Evolutionary conservation across 2,329 filamentous ascomycete species (phyloP).

Genomic region (Tolypocladium cylindrosporum): DNA sequence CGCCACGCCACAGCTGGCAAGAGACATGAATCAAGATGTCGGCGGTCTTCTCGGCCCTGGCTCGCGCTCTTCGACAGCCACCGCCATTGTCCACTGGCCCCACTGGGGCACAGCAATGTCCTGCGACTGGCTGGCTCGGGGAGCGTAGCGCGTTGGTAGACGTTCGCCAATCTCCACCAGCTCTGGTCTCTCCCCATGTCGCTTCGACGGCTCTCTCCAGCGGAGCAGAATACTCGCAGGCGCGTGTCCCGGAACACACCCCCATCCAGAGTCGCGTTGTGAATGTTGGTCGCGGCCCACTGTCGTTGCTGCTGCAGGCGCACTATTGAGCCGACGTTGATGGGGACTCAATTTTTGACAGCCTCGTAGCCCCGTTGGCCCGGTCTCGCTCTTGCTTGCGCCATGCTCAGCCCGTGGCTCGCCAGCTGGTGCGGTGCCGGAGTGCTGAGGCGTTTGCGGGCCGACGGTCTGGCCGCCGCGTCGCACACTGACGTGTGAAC

Average conservation of each 20-base stretch:
- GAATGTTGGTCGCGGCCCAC: neutral
- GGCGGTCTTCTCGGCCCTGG: conserved; percentile 5
- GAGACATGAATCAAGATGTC: conserved; percentile 3
- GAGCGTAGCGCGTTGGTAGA: conserved; percentile 2
- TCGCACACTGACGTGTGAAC: conserved; percentile 1
- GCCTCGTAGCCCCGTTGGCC: neutral
- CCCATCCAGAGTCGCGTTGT: neutral
- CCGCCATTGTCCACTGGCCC: conserved; percentile 5
- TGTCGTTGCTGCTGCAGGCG: conserved; percentile 2
- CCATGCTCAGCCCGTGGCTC: neutral
- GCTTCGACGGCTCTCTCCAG: neutral
- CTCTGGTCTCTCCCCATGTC: conserved; percentile 1
- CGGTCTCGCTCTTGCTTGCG: neutral
- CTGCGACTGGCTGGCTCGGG: conserved; percentile 7
- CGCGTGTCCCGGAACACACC: conserved; percentile 1
- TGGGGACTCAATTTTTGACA: neutral
- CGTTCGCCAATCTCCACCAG: conserved; percentile 10
- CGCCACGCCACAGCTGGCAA: conserved; percentile 2
- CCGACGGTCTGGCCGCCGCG: neutral
- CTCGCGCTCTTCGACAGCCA: conserved; percentile 6
- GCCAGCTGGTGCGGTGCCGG: neutral
- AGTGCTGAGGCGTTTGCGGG: neutral
- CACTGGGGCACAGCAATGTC: conserved; percentile 6
- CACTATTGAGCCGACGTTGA: conserved; percentile 2
- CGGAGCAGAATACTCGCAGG: conserved; percentile 3